Base-by-base conservation (phyloP, 768 basidiomycete species). In the Pilatotrama ljubarskyi region DNA sequence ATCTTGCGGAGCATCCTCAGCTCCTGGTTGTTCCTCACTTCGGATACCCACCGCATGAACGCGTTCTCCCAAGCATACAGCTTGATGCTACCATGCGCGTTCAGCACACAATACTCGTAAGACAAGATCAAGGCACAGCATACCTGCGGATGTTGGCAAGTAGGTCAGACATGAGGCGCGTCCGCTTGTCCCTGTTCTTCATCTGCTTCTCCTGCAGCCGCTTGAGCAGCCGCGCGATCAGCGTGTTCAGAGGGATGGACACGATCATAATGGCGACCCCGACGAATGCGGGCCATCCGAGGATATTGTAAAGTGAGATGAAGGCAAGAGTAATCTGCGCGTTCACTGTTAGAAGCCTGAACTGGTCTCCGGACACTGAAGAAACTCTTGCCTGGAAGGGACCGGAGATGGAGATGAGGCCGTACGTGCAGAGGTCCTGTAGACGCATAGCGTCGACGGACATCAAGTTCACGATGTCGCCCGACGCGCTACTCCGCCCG, bases 391-490 rank as follows among this genome's bases (percentile, higher is more conserved):
- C 89, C 79, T 94, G 94, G 69, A 92, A 83, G 6, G 94, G 90
- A 1, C 93, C 95, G 2, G 88, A 92, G 69, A 95, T 80, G 3
- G 86, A 80, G 60, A 96, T 95, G 42, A 97, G 77, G 1, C 89
- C 93, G 69, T 90, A 93, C 0, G 87, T 84, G 70, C 89, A 91
- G 24, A 93, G 77, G 59, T 94, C 91, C 64, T 93, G 90, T 42
- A 94, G 73, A 36, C 90, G 77, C 14, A 83, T 86, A 0, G 92
- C 84, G 64, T 94, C 92, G 14, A 96, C 93, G 8, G 88, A 89
- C 88, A 95, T 95, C 32, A 96, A 74, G 69, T 97, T 98, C 63
- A 97, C 93, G 36, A 97, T 95, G 70, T 97, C 95, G 0, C 96
- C 95, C 0, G 91, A 85, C 0, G 91, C 82, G 41, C 92, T 84